Conservation (phyloP, 192 early-diverging fungal species). For the Coemansia sp. region DNA sequence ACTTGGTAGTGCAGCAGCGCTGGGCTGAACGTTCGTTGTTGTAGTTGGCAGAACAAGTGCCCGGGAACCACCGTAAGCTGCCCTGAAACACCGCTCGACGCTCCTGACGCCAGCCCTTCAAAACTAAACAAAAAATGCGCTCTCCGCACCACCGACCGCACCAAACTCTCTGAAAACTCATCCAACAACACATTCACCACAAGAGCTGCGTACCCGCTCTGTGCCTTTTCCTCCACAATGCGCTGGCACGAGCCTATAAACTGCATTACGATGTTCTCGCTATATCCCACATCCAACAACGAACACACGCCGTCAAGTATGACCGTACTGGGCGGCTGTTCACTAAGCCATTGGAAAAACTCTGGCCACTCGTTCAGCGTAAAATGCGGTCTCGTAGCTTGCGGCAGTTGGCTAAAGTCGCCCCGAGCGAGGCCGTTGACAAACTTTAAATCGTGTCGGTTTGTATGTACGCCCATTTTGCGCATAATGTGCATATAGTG, state of each 20-base stretch:
- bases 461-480: conserved; percentile 38
- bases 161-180: conserved; percentile 25
- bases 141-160: conserved; percentile 15
- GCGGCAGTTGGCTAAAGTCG: conserved; percentile 8
- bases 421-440: conserved; percentile 21
- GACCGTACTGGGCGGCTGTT: conserved; percentile 11
- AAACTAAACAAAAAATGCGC: conserved; percentile 37
- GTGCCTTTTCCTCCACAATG: conserved; percentile 16
- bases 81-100: conserved; percentile 40
- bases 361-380: conserved; percentile 21
- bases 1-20: conserved; percentile 32
- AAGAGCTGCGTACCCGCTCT: conserved; percentile 3
- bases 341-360: conserved; percentile 24
- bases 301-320: conserved; percentile 36
- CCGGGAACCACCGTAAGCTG: conserved; percentile 43
- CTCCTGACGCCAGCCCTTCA: conserved; percentile 28
- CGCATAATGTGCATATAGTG: conserved; percentile 52
- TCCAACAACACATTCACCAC: conserved; percentile 33
- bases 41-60: conserved; percentile 34
- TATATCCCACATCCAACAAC: conserved; percentile 25
- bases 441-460: conserved; percentile 20
- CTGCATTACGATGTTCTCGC: neutral
- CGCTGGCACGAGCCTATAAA: conserved; percentile 26
- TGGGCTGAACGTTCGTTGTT: conserved; percentile 30
- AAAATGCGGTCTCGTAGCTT: conserved; percentile 27